These are phyloP conservation scores for Hibiscus trionum DNA, from an alignment of 345 rosid genomes.

Conservation along the genomic window DNA sequence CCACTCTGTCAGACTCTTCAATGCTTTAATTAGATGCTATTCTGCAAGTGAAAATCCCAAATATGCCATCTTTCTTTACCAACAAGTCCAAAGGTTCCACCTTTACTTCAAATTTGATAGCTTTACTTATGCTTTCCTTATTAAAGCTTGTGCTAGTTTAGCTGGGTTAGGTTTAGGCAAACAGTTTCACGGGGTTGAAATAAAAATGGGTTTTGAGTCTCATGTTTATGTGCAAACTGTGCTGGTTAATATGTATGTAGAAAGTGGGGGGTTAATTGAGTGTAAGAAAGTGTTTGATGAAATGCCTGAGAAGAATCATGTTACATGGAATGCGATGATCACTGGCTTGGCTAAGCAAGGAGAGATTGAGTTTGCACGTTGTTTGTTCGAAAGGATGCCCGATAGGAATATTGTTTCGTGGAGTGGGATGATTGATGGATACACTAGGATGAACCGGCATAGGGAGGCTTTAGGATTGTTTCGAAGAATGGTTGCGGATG, in stretches of 20 bases:
- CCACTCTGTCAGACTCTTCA: slow-evolving; percentile 32
- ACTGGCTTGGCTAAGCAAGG: slow-evolving; percentile 59
- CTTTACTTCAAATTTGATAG: slow-evolving; percentile 40
- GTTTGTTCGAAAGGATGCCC: slow-evolving; percentile 58
- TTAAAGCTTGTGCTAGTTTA: slow-evolving; percentile 35
- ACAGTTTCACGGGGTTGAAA: slow-evolving; percentile 48
- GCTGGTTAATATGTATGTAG: slow-evolving; percentile 36
- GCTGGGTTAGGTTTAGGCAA: slow-evolving; percentile 28
- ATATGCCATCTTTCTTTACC: slow-evolving; percentile 37
- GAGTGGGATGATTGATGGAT: slow-evolving; percentile 62
- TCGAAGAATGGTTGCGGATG: slow-evolving; percentile 48
- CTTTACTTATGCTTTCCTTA: slow-evolving; percentile 49
- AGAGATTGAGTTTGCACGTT: slow-evolving; percentile 43
- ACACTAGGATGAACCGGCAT: slow-evolving; percentile 36
- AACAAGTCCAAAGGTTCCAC: slow-evolving; percentile 36
- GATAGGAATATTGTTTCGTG: slow-evolving; percentile 55
- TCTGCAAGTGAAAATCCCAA: slow-evolving; percentile 32
- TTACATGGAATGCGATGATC: slow-evolving; percentile 82
- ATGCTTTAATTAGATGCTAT: slow-evolving; percentile 53
- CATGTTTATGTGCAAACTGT: slow-evolving; percentile 70
- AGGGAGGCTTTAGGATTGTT: slow-evolving; percentile 57
- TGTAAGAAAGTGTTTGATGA: slow-evolving; percentile 48
- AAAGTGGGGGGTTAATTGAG: slow-evolving; percentile 20
- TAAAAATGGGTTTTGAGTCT: slow-evolving; percentile 49
- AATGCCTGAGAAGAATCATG: slow-evolving; percentile 56